These are phyloP conservation scores for Cladophialophora carrionii DNA, from an alignment of 2,329 filamentous ascomycete species.

Conservation along the genomic window DNA sequence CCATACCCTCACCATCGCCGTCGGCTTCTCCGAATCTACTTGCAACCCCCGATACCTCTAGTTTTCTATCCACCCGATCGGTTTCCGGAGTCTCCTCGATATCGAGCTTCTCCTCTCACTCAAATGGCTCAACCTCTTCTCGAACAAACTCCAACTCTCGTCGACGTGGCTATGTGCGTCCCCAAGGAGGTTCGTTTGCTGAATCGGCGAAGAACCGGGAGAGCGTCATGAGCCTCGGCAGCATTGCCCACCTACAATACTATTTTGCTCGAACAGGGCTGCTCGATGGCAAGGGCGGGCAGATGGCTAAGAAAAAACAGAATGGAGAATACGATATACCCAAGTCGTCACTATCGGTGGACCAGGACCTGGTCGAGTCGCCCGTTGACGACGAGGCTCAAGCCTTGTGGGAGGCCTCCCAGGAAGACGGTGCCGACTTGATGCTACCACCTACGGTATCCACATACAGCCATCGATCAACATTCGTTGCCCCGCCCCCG, in stretches of 20 bases:
- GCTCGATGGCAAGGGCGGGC: slow-evolving; percentile 88
- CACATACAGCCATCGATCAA: slow-evolving; percentile 86
- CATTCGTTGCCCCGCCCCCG: slow-evolving; percentile 80
- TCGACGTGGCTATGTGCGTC: slow-evolving; percentile 82
- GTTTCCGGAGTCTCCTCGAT: slow-evolving; percentile 53
- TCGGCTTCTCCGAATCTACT: slow-evolving; percentile 36
- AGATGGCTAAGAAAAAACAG: slow-evolving; percentile 71
- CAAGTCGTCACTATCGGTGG: slow-evolving; percentile 45
- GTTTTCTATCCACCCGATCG: slow-evolving; percentile 45
- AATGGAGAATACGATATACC: slow-evolving; percentile 50
- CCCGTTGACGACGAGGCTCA: slow-evolving; percentile 58
- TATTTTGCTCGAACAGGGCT: slow-evolving; percentile 96
- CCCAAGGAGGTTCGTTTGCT: slow-evolving; percentile 85
- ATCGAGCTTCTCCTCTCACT: slow-evolving; percentile 51
- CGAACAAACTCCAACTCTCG: slow-evolving; percentile 47
- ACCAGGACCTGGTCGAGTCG: slow-evolving; percentile 50
- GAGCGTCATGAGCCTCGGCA: slow-evolving; percentile 93
- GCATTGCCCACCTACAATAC: slow-evolving; percentile 96
- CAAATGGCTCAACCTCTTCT: slow-evolving; percentile 49
- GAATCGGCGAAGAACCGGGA: slow-evolving; percentile 87
- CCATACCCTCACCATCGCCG: slow-evolving; percentile 26
- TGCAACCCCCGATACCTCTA: slow-evolving; percentile 28
- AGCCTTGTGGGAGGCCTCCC: slow-evolving; percentile 50
- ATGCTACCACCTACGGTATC: slow-evolving; percentile 97
- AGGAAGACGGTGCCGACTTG: slow-evolving; percentile 68